phyloP scores from a whole-genome alignment of 1,284 basidiomycete species.

The Flammula alnicola region DNA sequence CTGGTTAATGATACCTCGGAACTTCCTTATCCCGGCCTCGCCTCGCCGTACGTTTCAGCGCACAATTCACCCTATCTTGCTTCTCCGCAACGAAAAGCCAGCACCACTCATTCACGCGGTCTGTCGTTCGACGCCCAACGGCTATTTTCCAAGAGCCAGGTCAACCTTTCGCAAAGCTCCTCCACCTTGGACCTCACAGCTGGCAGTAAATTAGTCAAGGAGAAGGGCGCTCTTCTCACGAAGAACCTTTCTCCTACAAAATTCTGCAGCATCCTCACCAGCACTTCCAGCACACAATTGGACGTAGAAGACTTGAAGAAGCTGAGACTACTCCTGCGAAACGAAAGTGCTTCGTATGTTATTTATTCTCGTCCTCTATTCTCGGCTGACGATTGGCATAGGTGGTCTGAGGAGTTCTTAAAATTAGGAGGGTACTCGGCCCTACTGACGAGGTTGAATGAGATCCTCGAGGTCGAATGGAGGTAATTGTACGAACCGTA shows the following conservation, averaged over 20 bases:
- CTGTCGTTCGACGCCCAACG: constrained; percentile 55
- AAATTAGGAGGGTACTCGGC: constrained; percentile 82
- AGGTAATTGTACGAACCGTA: constrained; percentile 55
- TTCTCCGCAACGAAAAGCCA: constrained; percentile 49
- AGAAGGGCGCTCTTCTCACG: constrained; percentile 33
- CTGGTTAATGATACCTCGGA: constrained; percentile 37
- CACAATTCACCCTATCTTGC: constrained; percentile 46
- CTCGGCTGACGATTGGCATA: constrained; percentile 42
- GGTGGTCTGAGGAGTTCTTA: constrained; percentile 90
- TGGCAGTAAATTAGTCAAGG: constrained; percentile 42
- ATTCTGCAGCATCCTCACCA: constrained; percentile 66
- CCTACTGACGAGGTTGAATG: constrained; percentile 85
- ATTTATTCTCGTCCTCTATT: not conserved
- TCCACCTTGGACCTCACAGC: constrained; percentile 46
- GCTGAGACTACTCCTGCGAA: constrained; percentile 77
- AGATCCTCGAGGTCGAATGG: constrained; percentile 96
- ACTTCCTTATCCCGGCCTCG: constrained; percentile 42
- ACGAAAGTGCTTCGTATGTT: constrained; percentile 80
- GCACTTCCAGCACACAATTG: constrained; percentile 69
- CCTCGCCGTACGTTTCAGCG: constrained; percentile 41
- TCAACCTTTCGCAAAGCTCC: constrained; percentile 42
- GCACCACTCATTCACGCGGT: constrained; percentile 56
- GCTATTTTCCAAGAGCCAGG: constrained; percentile 53
- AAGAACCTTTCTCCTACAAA: constrained; percentile 67
- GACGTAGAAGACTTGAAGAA: constrained; percentile 81